phyloP scores from a whole-genome alignment of 176 grass and related monocot genomes.

The Areca catechu region DNA sequence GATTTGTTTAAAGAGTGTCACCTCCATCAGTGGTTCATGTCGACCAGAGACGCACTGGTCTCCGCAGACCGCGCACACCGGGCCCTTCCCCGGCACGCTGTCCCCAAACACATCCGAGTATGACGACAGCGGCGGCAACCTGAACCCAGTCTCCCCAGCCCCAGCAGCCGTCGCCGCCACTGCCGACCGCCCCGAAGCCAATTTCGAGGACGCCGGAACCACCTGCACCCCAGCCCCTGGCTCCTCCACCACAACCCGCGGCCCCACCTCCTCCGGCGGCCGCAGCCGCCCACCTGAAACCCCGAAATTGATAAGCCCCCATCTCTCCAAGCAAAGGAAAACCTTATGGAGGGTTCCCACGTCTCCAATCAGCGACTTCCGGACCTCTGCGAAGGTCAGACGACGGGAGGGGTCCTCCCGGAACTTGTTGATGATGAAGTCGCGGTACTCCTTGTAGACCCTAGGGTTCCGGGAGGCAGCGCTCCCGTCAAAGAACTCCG shows the following conservation, averaged over 20 bases:
- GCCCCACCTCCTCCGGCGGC: constrained; percentile 16
- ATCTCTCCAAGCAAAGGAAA: constrained; percentile 51
- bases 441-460: constrained; percentile 95
- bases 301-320: constrained; percentile 76
- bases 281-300: constrained; percentile 7
- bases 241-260: constrained; percentile 57
- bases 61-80: constrained; percentile 38
- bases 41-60: constrained; percentile 20
- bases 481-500: constrained; percentile 88
- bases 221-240: constrained; percentile 18
- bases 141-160: constrained; percentile 36
- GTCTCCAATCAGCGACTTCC: constrained; percentile 67
- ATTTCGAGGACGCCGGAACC: constrained; percentile 14
- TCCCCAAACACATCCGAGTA: constrained; percentile 75
- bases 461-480: constrained; percentile 73
- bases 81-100: constrained; percentile 37
- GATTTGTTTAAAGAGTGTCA: constrained; percentile 13
- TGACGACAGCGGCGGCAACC: constrained; percentile 61
- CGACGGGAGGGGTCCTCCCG: constrained; percentile 60
- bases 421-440: constrained; percentile 86
- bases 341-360: constrained; percentile 60
- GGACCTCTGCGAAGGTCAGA: constrained; percentile 78
- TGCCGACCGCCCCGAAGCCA: constrained; percentile 30
- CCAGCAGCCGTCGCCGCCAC: constrained; percentile 13
- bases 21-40: constrained; percentile 38